phyloP scores from a whole-genome alignment of 208 protist genomes.

The Leishmania arabica region DNA sequence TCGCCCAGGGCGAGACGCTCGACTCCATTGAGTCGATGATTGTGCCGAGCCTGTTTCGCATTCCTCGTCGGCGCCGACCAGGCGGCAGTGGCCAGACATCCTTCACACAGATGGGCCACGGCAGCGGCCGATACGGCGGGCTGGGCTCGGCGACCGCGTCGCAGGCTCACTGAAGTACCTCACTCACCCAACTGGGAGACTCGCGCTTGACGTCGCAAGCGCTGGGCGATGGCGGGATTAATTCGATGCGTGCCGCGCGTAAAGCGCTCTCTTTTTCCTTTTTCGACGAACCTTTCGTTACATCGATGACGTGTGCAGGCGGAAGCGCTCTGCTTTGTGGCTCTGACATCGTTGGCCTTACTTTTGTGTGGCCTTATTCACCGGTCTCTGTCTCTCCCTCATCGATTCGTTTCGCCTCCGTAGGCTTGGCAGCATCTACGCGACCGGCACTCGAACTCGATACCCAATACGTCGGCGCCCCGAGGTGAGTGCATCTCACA shows the following conservation, averaged over 20 bases:
- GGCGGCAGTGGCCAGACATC: conserved; percentile 1
- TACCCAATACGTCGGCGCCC: not conserved
- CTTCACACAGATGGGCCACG: conserved; percentile 10
- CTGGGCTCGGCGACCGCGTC: not conserved
- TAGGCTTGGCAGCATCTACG: not conserved
- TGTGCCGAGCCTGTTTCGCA: conserved; percentile 75
- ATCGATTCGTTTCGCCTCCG: not conserved
- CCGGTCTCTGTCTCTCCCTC: not conserved
- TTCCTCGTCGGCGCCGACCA: conserved; percentile 55
- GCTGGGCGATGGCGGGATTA: not conserved
- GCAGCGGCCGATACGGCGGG: conserved; percentile 1
- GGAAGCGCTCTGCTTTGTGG: not conserved
- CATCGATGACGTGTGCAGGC: not conserved
- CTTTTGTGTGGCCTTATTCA: not conserved
- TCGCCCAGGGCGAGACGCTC: conserved; percentile 49
- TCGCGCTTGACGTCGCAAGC: not conserved
- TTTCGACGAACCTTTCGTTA: not conserved
- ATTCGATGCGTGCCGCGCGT: not conserved
- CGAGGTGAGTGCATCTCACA: not conserved
- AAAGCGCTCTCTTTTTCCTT: conserved; percentile 1
- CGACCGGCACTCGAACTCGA: not conserved
- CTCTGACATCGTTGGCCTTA: not conserved
- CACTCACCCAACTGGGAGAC: not conserved
- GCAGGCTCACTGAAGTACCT: not conserved
- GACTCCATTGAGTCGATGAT: conserved; percentile 56